Percentiles rank a stretch among this genome's conserved stretches.
phyloP scores from a whole-genome alignment of 345 rosid species.

The Atalantia buxifolia region DNA sequence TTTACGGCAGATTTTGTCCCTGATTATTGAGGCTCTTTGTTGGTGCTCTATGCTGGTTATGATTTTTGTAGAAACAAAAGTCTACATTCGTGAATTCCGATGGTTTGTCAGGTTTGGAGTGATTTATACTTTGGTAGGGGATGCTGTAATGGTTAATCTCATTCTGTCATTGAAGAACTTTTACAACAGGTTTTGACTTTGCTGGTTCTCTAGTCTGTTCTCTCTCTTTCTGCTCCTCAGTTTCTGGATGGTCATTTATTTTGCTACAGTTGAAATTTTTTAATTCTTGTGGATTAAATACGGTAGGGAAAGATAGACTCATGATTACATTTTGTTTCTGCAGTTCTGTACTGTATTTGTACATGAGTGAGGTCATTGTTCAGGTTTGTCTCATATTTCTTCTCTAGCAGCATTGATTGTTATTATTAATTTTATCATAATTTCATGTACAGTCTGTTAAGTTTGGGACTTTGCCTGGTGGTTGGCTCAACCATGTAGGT shows the following conservation, averaged over 20 bases:
- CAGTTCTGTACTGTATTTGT: conserved; percentile 73
- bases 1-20: conserved; percentile 61
- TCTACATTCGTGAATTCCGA: conserved; percentile 75
- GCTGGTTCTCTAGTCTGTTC: neutral
- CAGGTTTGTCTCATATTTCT: conserved; percentile 62
- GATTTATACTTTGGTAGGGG: conserved; percentile 75
- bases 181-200: conserved; percentile 54
- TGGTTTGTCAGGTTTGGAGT: conserved; percentile 92
- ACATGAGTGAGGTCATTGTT: conserved; percentile 72
- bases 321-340: conserved; percentile 29
- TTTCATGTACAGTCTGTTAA: neutral
- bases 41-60: conserved; percentile 81
- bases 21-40: conserved; percentile 66
- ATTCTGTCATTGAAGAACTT: conserved; percentile 68
- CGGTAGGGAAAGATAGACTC: conserved; percentile 16
- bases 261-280: neutral
- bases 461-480: neutral
- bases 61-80: conserved; percentile 74
- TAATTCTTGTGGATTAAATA: neutral
- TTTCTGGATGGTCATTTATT: neutral
- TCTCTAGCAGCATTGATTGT: conserved; percentile 2
- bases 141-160: conserved; percentile 80
- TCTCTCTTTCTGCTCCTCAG: neutral
- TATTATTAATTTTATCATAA: neutral
- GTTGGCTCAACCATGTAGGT: conserved; percentile 3